These are phyloP conservation scores for Hyphodiscus sp. DNA, from an alignment of 2,329 filamentous ascomycete species.

Conservation along the genomic window DNA sequence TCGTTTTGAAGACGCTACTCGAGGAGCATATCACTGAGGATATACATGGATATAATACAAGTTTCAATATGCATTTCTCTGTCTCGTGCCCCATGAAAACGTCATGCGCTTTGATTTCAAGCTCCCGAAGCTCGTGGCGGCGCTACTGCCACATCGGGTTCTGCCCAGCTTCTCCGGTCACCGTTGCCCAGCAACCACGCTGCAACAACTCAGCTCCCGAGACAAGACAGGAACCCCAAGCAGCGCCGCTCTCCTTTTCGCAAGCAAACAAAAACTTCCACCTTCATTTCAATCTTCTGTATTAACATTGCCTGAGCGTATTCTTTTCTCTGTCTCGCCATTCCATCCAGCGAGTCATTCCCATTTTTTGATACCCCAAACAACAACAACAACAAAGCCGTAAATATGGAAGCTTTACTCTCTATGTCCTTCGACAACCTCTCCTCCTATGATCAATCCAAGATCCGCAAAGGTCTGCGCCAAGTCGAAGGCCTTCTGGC, in stretches of 20 bases:
- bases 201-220: not conserved
- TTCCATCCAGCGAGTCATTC: constrained; percentile 6
- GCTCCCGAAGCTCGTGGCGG: too few relatives aligned
- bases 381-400: constrained; percentile 9
- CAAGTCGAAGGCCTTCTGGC: constrained; percentile 92
- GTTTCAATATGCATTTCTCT: not conserved
- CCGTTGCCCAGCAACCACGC: not conserved
- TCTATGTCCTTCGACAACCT: constrained; percentile 83
- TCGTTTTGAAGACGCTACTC: too few relatives aligned
- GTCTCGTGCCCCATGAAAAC: not conserved
- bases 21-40: too few relatives aligned
- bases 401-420: constrained; percentile 79
- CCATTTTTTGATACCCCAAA: constrained; percentile 4
- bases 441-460: constrained; percentile 81
- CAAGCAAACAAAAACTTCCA: not conserved
- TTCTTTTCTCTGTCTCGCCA: not conserved
- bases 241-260: not conserved
- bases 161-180: not conserved
- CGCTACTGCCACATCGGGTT: not conserved
- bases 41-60: not conserved
- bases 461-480: constrained; percentile 87
- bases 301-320: constrained; percentile 11
- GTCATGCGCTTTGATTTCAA: not conserved
- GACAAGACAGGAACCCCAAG: not conserved
- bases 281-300: constrained; percentile 17